phyloP scores from a whole-genome alignment of 2,329 filamentous ascomycete species.

The Sporothrix mexicana region DNA sequence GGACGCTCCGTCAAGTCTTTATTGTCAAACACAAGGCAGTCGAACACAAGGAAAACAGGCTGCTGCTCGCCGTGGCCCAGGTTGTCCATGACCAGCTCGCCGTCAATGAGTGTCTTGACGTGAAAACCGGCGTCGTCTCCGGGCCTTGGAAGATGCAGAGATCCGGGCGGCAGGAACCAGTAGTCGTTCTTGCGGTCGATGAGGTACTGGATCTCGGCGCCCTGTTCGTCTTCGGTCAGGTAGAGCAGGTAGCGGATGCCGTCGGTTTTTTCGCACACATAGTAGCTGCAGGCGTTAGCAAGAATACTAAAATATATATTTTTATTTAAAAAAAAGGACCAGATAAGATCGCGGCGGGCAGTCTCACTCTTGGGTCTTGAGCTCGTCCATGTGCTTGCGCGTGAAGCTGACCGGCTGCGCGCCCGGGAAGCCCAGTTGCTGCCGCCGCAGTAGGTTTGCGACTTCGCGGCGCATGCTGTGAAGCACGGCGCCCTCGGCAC shows the following conservation, averaged over 20 bases:
- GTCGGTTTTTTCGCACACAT: conserved; percentile 97
- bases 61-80: conserved; percentile 69
- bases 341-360: not conserved
- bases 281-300: conserved; percentile 67
- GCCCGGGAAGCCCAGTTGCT: conserved; percentile 75
- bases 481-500: conserved; percentile 66
- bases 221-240: conserved; percentile 69
- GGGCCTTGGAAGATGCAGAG: conserved; percentile 80
- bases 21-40: conserved; percentile 83
- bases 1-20: conserved; percentile 77
- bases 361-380: conserved; percentile 75
- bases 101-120: conserved; percentile 82
- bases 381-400: conserved; percentile 78
- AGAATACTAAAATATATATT: too few relatives aligned
- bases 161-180: conserved; percentile 74
- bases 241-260: conserved; percentile 96
- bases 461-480: conserved; percentile 70
- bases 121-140: conserved; percentile 69
- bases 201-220: conserved; percentile 78
- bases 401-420: conserved; percentile 95
- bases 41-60: conserved; percentile 89
- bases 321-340: too few relatives aligned
- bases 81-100: conserved; percentile 89
- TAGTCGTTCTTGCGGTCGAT: conserved; percentile 99
- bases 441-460: conserved; percentile 73